A percentile compares a stretch with the other conserved stretches of the same genome.
These are phyloP conservation scores for Fusarium pseudonygamai DNA, from an alignment of 2,329 filamentous ascomycete species.

Conservation along the genomic window DNA sequence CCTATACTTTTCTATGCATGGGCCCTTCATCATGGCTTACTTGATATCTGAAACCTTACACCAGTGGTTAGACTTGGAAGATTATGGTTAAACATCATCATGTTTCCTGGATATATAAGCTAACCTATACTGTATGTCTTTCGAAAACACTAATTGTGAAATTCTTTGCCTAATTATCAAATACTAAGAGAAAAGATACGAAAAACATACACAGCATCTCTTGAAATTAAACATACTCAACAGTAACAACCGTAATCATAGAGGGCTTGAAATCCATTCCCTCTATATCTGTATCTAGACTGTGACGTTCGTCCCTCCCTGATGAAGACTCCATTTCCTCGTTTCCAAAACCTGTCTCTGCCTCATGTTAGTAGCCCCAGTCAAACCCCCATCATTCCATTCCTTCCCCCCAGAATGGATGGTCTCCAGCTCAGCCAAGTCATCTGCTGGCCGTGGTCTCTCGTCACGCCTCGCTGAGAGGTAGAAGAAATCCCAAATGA, in stretches of 20 bases:
- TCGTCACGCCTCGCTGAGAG: conserved; percentile 50
- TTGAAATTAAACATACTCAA: not conserved
- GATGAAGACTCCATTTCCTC: conserved; percentile 38
- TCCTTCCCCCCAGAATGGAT: conserved; percentile 32
- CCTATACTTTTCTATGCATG: not conserved
- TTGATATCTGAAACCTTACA: not conserved
- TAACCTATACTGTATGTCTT: not conserved
- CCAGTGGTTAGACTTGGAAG: not conserved
- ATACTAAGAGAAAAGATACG: not conserved
- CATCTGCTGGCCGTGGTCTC: conserved; percentile 26
- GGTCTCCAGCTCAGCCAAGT: conserved; percentile 32
- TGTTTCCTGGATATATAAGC: not conserved
- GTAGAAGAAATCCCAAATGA: conserved; percentile 56
- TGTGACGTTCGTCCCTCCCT: conserved; percentile 15
- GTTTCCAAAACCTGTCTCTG: conserved; percentile 38
- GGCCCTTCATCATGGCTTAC: too few relatives aligned
- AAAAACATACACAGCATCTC: not conserved
- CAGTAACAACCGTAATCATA: not conserved
- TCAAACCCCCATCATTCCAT: not conserved
- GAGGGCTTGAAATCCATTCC: not conserved
- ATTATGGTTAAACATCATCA: not conserved
- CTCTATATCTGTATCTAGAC: not conserved
- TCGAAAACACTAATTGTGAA: not conserved
- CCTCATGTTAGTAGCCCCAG: conserved; percentile 22
- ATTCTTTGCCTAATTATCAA: not conserved